Percentiles rank a stretch among this genome's conserved stretches.
phyloP scores from a whole-genome alignment of 225 moss, liverwort and hornwort species.

The Bryum argenteum region DNA sequence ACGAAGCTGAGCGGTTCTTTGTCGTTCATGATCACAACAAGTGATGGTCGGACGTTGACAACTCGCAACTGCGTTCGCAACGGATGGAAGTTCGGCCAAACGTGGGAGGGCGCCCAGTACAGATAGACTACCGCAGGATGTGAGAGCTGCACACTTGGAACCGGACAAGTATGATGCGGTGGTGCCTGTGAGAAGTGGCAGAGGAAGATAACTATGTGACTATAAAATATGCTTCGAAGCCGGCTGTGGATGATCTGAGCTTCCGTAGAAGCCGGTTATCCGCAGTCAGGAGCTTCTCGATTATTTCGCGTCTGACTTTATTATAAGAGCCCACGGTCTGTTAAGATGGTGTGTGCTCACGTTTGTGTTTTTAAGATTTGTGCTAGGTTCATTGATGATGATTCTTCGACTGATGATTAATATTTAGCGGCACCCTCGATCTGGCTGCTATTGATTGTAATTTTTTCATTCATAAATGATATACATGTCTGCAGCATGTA shows the following conservation, averaged over 20 bases:
- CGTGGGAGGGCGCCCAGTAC: conserved; percentile 22
- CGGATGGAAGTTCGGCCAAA: conserved; percentile 33
- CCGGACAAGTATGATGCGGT: background rate
- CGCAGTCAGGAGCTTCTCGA: background rate
- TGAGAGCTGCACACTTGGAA: background rate
- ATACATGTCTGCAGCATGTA: background rate
- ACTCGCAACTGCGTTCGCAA: conserved; percentile 17
- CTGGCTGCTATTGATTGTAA: background rate
- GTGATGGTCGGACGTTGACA: conserved; percentile 4
- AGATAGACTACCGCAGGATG: background rate
- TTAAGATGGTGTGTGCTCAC: no score
- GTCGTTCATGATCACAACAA: conserved; percentile 29
- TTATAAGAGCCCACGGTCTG: background rate
- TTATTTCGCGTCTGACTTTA: background rate
- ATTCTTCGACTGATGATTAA: background rate
- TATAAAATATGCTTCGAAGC: conserved; percentile 10
- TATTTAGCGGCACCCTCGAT: background rate
- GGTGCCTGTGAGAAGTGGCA: conserved; percentile 9
- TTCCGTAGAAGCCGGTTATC: conserved; percentile 8
- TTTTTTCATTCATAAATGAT: background rate
- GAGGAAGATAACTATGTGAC: background rate
- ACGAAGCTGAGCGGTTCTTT: conserved; percentile 11
- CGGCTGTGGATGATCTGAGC: conserved; percentile 15
- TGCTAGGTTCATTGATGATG: background rate
- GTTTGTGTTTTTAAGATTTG: background rate